Conservation (phyloP, 1,284 basidiomycete species). For the Apiotrichum siamense region DNA sequence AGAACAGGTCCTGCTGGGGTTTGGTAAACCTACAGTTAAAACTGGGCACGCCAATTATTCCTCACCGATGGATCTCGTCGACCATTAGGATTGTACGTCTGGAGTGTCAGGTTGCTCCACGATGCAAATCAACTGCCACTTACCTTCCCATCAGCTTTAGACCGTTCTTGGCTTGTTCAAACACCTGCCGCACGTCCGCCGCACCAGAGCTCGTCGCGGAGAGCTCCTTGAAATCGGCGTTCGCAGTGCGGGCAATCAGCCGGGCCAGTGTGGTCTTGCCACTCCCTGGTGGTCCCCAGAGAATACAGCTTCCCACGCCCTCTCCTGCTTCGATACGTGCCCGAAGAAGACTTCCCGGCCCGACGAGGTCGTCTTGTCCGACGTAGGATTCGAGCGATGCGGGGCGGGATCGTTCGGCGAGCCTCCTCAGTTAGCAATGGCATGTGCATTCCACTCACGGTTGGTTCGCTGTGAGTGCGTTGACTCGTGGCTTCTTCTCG, state of each 20-base stretch:
- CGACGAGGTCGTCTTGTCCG: slow-evolving; percentile 42
- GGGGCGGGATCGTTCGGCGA: slow-evolving; percentile 44
- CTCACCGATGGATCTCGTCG: slow-evolving; percentile 78
- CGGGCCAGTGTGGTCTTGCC: slow-evolving; percentile 47
- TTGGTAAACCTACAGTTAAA: slow-evolving; percentile 55
- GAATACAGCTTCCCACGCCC: slow-evolving; percentile 41
- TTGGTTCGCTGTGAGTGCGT: slow-evolving; percentile 40
- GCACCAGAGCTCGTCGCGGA: slow-evolving; percentile 68
- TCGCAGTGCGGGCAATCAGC: slow-evolving; percentile 37
- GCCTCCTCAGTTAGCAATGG: slow-evolving; percentile 18
- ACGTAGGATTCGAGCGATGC: slow-evolving; percentile 29
- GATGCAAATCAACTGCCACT: neutral
- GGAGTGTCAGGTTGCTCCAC: neutral
- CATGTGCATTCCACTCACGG: slow-evolving; percentile 26
- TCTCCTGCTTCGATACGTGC: slow-evolving; percentile 40
- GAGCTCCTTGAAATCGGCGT: slow-evolving; percentile 66
- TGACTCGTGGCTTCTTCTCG: slow-evolving; percentile 31
- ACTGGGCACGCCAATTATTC: neutral
- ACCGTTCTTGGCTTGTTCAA: slow-evolving; percentile 71
- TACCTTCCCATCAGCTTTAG: slow-evolving; percentile 65
- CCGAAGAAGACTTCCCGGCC: slow-evolving; percentile 39
- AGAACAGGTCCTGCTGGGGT: slow-evolving; percentile 74
- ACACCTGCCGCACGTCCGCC: slow-evolving; percentile 68
- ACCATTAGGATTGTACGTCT: slow-evolving; percentile 43
- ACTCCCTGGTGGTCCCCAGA: slow-evolving; percentile 47